phyloP scores from a whole-genome alignment of 257 asterid genomes.

The Linderniella brevidens region DNA sequence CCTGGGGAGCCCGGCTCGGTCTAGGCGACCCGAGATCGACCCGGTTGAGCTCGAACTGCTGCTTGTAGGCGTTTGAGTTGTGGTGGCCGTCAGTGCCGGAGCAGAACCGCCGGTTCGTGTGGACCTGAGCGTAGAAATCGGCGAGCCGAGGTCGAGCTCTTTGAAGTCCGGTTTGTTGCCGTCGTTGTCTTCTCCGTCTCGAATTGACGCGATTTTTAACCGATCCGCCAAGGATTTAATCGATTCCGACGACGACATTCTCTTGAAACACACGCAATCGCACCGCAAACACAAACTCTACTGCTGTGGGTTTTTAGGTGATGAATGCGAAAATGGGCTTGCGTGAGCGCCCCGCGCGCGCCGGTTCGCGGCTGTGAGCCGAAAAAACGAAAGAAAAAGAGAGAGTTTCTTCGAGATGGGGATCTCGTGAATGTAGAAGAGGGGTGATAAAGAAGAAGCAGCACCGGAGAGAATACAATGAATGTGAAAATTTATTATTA shows the following conservation, averaged over 20 bases:
- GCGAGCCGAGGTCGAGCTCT: constrained; percentile 70
- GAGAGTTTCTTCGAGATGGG: too few relatives aligned
- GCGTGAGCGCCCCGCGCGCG: too few relatives aligned
- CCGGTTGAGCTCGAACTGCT: constrained; percentile 65
- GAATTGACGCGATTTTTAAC: constrained; percentile 21
- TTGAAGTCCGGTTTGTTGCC: constrained; percentile 61
- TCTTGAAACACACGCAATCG: too few relatives aligned
- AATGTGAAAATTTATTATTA: too few relatives aligned
- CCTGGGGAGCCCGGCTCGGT: constrained; percentile 2
- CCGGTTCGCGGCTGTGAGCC: too few relatives aligned
- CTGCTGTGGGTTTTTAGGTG: too few relatives aligned
- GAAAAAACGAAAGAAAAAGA: too few relatives aligned
- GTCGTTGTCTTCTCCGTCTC: constrained; percentile 11
- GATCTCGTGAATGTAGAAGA: too few relatives aligned
- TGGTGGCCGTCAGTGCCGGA: constrained; percentile 16
- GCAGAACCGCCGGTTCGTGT: constrained; percentile 14
- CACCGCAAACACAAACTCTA: not conserved
- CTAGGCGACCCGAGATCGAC: constrained; percentile 37
- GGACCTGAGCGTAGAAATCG: constrained; percentile 42
- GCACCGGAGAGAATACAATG: too few relatives aligned
- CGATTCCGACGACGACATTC: too few relatives aligned
- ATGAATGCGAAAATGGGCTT: too few relatives aligned
- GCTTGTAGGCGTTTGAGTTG: constrained; percentile 29
- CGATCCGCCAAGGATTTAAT: constrained; percentile 26
- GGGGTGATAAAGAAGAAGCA: too few relatives aligned